These are phyloP conservation scores for Amylocarpus encephaloides DNA, from an alignment of 2,329 filamentous ascomycete species.

Conservation along the genomic window DNA sequence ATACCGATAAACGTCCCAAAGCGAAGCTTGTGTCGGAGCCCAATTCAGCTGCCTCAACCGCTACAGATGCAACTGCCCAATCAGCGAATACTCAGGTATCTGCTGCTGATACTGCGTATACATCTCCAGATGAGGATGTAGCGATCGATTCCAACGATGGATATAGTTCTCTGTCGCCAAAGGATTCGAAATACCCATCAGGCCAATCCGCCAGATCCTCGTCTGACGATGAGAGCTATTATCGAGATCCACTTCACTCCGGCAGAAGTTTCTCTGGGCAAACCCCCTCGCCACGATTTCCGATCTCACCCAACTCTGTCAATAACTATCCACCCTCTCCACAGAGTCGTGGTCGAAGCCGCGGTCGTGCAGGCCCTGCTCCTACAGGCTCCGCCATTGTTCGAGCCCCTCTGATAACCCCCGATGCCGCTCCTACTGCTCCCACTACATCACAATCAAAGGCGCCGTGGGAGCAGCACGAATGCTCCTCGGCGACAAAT, in stretches of 20 bases:
- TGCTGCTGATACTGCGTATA: slow-evolving; percentile 1
- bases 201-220: neutral
- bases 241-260: neutral
- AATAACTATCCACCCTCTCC: slow-evolving; percentile 1
- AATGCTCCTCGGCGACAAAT: neutral
- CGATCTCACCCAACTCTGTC: neutral
- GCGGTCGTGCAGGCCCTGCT: neutral
- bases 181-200: slow-evolving; percentile 2
- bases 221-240: slow-evolving; percentile 6
- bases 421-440: too few relatives aligned
- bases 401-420: too few relatives aligned
- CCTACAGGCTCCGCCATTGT: neutral
- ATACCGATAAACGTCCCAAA: slow-evolving; percentile 37
- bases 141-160: slow-evolving; percentile 2
- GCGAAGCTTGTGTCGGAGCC: slow-evolving; percentile 23
- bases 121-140: slow-evolving; percentile 6
- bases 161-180: slow-evolving; percentile 3
- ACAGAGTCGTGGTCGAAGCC: slow-evolving; percentile 1
- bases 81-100: slow-evolving; percentile 6
- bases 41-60: slow-evolving; percentile 11
- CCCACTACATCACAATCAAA: neutral
- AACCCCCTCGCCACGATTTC: slow-evolving; percentile 4
- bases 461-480: neutral
- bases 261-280: neutral
- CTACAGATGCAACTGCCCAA: slow-evolving; percentile 1